Base-by-base conservation (phyloP, 345 rosid genomes). In the Toxicodendron radicans region DNA sequence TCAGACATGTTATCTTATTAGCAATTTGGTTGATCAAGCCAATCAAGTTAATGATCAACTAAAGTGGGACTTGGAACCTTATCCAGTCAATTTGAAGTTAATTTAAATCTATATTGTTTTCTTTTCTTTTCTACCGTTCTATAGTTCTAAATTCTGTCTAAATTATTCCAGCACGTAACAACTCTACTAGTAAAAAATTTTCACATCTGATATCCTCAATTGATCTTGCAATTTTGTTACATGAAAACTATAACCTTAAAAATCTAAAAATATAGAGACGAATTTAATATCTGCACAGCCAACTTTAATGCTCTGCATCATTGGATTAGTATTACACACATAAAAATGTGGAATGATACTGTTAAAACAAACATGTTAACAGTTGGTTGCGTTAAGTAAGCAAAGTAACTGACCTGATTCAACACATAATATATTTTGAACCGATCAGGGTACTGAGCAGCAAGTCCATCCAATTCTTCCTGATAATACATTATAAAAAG, bases 391-490 rank as follows among this genome's bases (percentile, higher is more conserved):
- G 10, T 24, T 24, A n/a, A 66, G 51, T 53, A 33, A 43, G 73
- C 45, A 51, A 59, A 0, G 30, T n/a, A 73, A 66, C 82, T 75
- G 49, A 93, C 99, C 98, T 95, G 95, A 86, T 95, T 95, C 81
- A 95, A 75, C 76, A 93, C 99, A 45, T 88, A 89, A 86, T 88
- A 93, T 69, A 92, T 67, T 52, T 86, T 82, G 84, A 91, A 93
- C 71, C 86, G 90, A 59, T 82, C 87, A 0, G 98, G 88, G 75
- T 91, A 89, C 32, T 68, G 82, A 10, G 88, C 48, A 5, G 92
- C 85, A 82, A 95, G 90, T 82, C 79, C 68, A 51, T 95, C 98
- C 83, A 95, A 79, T 79, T 95, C 98, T 77, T 88, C 91, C 99
- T 95, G 90, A 54, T 78, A 71, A 72, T 35, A 66, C 18, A 70